Base-by-base conservation (phyloP, 179 eudicot genomes). In the Amaranthus tricolor region DNA sequence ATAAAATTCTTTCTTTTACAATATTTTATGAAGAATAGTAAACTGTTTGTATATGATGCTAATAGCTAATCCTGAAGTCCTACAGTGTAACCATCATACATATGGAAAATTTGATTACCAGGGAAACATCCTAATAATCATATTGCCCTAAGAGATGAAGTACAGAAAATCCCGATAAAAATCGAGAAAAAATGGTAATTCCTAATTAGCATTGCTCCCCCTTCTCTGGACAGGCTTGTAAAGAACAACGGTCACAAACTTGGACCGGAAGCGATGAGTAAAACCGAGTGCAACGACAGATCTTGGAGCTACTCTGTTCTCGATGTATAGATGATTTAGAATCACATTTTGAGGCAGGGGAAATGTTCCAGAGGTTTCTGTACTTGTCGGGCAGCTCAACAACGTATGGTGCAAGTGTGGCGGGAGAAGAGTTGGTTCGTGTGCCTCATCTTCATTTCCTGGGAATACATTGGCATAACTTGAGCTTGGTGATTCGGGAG, bases 261-360 rank as follows among this genome's bases (percentile, higher is more conserved):
- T 94, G 49, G 98, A 82, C 16, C 92, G 97, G 80, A 89, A 94
- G 31, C 98, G 92, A 82, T 91, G 93, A 75, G 97, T 88, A 66
- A 87, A 78, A 40, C 98, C 98, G 0, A 94, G 94, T 7, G 90
- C 96, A 68, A 91, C 98, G 54, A 94, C 97, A 12, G 98, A 87
- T 66, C 89, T 83, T 0, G 93, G 91, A 66, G 89, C 85, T 60
- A 89, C 93, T 80, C 92, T 76, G 82, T 88, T 90, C 75, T 92
- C 98, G 15, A 91, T 85, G 88, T 91, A 94, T 63, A 94, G 89
- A 87, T 94, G 98, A 78, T 94, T 94, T 75, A 94, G 85, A 58
- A 80, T 82, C 81, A 86, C 91, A 62, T 87, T 84, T 56, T 91
- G 97, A 0, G 97, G 97, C 31, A 82, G 79, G 16, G 95, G 93